Percentiles rank a stretch among this genome's conserved stretches.
Evolutionary conservation across 345 rosid species (phyloP).

Genomic region (Syzygium grande): DNA sequence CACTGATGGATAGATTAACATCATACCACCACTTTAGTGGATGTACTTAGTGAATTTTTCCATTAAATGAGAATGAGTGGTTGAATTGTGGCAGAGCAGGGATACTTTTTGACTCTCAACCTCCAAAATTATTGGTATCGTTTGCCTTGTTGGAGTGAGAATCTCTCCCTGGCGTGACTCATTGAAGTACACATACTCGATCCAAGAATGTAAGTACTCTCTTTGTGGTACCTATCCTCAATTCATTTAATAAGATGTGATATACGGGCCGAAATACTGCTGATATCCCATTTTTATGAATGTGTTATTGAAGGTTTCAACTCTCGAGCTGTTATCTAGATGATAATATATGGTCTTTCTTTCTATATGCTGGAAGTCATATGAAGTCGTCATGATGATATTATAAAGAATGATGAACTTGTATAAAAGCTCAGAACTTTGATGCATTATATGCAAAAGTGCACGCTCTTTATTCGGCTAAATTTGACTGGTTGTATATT

Average conservation of each 20-base stretch:
- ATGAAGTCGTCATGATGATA: background rate
- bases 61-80: background rate
- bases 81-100: background rate
- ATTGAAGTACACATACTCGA: background rate
- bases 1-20: background rate
- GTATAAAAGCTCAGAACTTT: background rate
- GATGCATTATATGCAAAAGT: background rate
- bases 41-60: background rate
- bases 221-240: background rate
- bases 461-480: background rate
- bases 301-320: background rate
- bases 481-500: background rate
- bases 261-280: background rate
- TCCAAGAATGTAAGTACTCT: background rate
- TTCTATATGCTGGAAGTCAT: background rate
- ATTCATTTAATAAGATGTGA: background rate
- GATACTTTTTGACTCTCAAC: background rate
- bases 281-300: background rate
- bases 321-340: background rate
- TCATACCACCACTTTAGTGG: background rate
- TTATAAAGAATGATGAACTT: background rate
- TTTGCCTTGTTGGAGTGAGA: background rate
- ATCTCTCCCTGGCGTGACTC: background rate
- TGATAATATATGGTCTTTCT: background rate
- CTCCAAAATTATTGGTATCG: background rate